Evolutionary conservation across 805 yeast species (phyloP), one percentile per base, ranked within the genome.

Genomic region (Starmerella tilneyi): DNA sequence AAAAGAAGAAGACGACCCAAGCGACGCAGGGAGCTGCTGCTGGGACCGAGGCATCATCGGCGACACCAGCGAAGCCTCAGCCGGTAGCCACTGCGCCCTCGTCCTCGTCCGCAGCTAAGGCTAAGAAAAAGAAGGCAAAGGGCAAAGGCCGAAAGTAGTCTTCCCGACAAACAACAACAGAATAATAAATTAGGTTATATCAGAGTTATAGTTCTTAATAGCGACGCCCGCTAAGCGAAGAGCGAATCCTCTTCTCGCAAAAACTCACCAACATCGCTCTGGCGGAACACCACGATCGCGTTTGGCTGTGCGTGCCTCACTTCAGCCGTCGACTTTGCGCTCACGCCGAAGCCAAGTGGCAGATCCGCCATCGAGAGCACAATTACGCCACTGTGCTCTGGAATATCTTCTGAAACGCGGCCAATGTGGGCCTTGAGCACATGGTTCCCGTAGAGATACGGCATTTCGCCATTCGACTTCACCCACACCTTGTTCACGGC

Each of bases 401-500:
- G 97, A 45, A 92, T 84, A 61, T 92, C 97, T 55, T 92, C 98
- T 45, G 94, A 82, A 83, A 92, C 85, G 58, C 86, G 81, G 28
- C 98, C 98, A 46, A 92, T 73, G 62, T 92, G 98, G 4, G 98
- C 98, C 63, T 92, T 92, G 56, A 92, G 71, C 22, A 89, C 89
- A 63, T 92, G 95, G 68, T 92, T 92, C 29, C 98, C 98, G 58
- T 92, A 92, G 53, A 92, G 67, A 62, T 81, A 92, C 12, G 98
- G 97, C 98, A 92, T 92, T 66, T 92, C 98, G 57, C 98, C 98
- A 61, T 92, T 92, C 42, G 78, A 79, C 64, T 92, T 92, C 65
- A 92, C 84, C 98, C 98, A 92, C 32, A 92, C 71, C 67, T 89
- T 92, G 68, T 80, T 86, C 63, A 83, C 84, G 41, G 98, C 96